Evolutionary conservation across 1,284 basidiomycete species (phyloP), one percentile per base, ranked within the genome.

Genomic region (Hymenochaete sp.): DNA sequence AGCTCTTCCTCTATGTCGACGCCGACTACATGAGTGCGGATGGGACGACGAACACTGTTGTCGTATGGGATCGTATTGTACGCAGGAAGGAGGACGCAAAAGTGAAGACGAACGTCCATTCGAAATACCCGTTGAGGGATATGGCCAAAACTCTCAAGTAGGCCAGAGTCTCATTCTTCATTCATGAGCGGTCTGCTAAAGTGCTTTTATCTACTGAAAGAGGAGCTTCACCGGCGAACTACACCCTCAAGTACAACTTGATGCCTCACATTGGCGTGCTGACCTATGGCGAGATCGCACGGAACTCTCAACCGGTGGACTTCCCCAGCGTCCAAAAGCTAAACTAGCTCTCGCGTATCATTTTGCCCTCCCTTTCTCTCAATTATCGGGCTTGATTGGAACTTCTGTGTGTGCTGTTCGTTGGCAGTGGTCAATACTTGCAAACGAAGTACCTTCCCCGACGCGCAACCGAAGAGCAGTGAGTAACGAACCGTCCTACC

Each of bases 11-110:
- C 16, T 91, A 86, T 57, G 69, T 92, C 31, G 75, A 79, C 53
- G 89, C 84, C 0, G 84, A 90, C 59, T 91, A 89, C 57, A 72
- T 70, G 31, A 85, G 80, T 46, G 61, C 68, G 1, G 67, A 82
- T 62, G 82, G 84, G 84, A 73, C 79, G 1, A 71, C 77, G 50
- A 93, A 93, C 59, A 73, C 85, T 35, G 83, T 92, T 1, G 88
- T 93, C 26, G 72, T 95, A 19, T 95, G 92, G 91, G 92, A 95
- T 64, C 77, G 84, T 13, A 93, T 95, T 57, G 72, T 95, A 28
- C 76, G 79, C 14, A 71, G 75, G 45, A 82, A 84, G 56, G 75
- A 82, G 54, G 84, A 92, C 53, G 85, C 86, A 0, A 62, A 74
- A 38, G 66, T 93, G 44, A 73, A 75, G 33, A 63, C 59, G 18